Percentiles rank a stretch among this genome's conserved stretches.
These are phyloP conservation scores for Tolypocladium nubicola DNA, from an alignment of 2,329 filamentous ascomycete species.

Conservation along the genomic window DNA sequence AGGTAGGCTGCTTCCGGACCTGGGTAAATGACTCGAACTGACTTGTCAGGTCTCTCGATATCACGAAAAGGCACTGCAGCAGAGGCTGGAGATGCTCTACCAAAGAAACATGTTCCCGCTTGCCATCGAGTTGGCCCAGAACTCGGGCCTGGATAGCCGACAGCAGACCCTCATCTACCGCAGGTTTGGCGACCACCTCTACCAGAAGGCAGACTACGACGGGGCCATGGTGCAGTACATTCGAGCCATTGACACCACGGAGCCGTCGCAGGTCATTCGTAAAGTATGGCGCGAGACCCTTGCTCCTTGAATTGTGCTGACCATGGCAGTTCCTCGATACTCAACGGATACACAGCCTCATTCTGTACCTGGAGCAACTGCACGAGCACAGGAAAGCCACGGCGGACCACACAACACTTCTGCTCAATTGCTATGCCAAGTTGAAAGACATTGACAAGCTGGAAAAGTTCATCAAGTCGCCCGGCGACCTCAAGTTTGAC, in stretches of 20 bases:
- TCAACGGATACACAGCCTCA: constrained; percentile 93
- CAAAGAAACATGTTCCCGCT: constrained; percentile 86
- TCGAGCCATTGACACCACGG: constrained; percentile 88
- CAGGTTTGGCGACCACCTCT: constrained; percentile 87
- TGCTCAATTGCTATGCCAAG: constrained; percentile 96
- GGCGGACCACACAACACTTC: constrained; percentile 85
- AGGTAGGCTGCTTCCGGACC: constrained; percentile 40
- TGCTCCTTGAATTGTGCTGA: constrained; percentile 12
- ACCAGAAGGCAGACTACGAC: constrained; percentile 92
- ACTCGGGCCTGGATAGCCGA: constrained; percentile 65
- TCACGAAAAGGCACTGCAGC: constrained; percentile 80
- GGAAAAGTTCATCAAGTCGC: constrained; percentile 92
- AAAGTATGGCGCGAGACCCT: constrained; percentile 44
- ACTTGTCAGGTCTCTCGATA: constrained; percentile 63
- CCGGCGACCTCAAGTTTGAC: constrained; percentile 90
- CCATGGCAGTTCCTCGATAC: constrained; percentile 72
- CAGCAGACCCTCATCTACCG: constrained; percentile 90
- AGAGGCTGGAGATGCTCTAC: constrained; percentile 87
- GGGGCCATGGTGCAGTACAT: constrained; percentile 99
- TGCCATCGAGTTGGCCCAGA: constrained; percentile 87
- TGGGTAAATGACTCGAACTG: not conserved
- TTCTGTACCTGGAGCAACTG: constrained; percentile 91
- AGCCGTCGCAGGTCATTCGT: constrained; percentile 90
- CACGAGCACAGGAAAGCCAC: constrained; percentile 92
- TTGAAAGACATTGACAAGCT: constrained; percentile 94